Base-by-base conservation (phyloP, 306 rosid genomes). In the Cucurbita maxima region DNA sequence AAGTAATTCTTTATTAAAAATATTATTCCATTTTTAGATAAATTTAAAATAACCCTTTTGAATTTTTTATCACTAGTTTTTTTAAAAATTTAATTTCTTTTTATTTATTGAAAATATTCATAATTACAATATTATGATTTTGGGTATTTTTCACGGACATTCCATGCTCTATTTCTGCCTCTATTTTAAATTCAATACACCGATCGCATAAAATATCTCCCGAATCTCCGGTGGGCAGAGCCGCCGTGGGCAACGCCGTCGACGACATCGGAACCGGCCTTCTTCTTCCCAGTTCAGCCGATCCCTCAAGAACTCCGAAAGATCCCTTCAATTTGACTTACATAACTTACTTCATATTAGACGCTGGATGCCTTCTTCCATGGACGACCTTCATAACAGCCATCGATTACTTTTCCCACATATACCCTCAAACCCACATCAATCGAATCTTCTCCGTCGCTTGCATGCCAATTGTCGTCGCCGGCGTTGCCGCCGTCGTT, bases 341-440 rank as follows among this genome's bases (percentile, higher is more conserved):
- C 83, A 79, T 88, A 50, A 80, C 85, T 76, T 84, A 90, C 89
- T 92, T 90, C 84, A 72, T 75, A 3, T 77, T 92, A 0, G 96
- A 96, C 3, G 19, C 82, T 11, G 96, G 96, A 14, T 92, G 78
- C 75, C 87, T 89, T 15, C 92, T 92, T 25, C 98, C 98, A 7
- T 92, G 96, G 98, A 92, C 83, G 76, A 88, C 90, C 7, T 90
- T 92, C 90, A 82, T 90, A 82, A 88, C 96, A 5, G 98, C 91
- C 83, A 84, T 92, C 47, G 98, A 92, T 78, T 90, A 90, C 84
- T 92, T 92, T 88, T 41, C 91, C 60, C 86, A 80, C 78, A 84
- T 92, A 52, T 92, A 92, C 77, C 98, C 98, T 0, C 84, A 86
- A 2, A 79, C 74, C 76, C 87, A 85, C 87, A 96, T 92, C 37